Conservation (phyloP, 768 basidiomycete species). For the Pulveroboletus ravenelii region DNA sequence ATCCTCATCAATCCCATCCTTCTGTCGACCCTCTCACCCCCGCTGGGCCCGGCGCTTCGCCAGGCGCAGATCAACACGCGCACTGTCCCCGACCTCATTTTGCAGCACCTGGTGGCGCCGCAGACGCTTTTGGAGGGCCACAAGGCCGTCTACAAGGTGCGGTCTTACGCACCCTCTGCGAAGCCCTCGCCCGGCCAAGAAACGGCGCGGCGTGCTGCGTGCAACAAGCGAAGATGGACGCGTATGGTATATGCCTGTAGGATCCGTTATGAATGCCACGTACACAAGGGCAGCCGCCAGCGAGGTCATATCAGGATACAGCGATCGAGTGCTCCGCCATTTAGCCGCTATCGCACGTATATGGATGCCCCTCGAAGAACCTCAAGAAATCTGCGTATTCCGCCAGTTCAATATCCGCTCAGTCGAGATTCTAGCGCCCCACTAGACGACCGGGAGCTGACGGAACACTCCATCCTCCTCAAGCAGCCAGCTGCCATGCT, state of each 20-base stretch:
- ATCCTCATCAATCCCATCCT: constrained; percentile 3
- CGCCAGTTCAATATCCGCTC: constrained; percentile 32
- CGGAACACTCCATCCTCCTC: constrained; percentile 14
- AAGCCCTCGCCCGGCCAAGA: constrained; percentile 6
- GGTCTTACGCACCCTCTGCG: constrained; percentile 13
- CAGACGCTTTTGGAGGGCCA: constrained; percentile 4
- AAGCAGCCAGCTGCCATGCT: constrained; percentile 10
- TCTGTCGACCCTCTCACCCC: constrained; percentile 1
- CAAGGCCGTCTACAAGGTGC: constrained; percentile 5
- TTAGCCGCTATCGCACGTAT: constrained; percentile 14
- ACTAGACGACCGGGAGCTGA: constrained; percentile 11
- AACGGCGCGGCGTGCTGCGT: constrained; percentile 13
- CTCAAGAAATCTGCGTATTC: constrained; percentile 25
- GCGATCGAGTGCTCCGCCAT: constrained; percentile 9
- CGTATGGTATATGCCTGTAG: constrained; percentile 12
- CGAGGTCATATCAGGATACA: constrained; percentile 6
- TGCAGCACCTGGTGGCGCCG: constrained; percentile 8
- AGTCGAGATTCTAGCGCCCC: constrained; percentile 29
- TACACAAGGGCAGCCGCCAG: constrained; percentile 13
- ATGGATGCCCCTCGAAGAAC: constrained; percentile 14
- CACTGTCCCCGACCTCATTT: constrained; percentile 3
- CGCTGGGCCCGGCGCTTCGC: constrained; percentile 11
- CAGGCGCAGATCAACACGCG: constrained; percentile 13
- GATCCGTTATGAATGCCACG: constrained; percentile 21
- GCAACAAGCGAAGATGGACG: constrained; percentile 16